phyloP scores from a whole-genome alignment of 768 basidiomycete species.

The Chalciporus piperatus region DNA sequence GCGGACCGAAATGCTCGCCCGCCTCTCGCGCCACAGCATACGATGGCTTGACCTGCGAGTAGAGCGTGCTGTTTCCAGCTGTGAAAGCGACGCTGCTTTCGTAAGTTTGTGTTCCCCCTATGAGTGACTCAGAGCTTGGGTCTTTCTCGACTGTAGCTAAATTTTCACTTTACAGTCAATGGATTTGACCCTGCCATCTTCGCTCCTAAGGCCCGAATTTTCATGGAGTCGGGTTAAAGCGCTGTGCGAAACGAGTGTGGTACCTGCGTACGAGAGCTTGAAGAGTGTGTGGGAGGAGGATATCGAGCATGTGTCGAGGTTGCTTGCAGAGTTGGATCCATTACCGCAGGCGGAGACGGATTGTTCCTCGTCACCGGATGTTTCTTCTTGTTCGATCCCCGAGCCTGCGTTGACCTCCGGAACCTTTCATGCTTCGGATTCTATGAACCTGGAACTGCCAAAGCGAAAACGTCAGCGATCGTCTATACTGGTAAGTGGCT shows the following conservation, averaged over 20 bases:
- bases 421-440: not conserved
- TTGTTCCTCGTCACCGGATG: too few species aligned
- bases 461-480: constrained; percentile 15
- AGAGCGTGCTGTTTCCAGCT: constrained; percentile 2
- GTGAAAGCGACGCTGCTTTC: constrained; percentile 4
- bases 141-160: not conserved
- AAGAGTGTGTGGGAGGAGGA: constrained; percentile 37
- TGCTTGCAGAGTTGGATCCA: constrained; percentile 42
- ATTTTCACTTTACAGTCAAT: constrained; percentile 7
- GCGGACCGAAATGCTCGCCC: constrained; percentile 5
- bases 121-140: not conserved
- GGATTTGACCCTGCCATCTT: constrained; percentile 9
- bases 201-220: constrained; percentile 8
- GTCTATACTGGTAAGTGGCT: constrained; percentile 5
- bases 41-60: constrained; percentile 12
- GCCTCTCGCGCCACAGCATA: constrained; percentile 7
- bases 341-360: constrained; percentile 5
- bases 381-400: not conserved
- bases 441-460: not conserved
- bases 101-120: constrained; percentile 7
- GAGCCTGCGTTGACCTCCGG: not conserved
- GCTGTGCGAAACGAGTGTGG: constrained; percentile 30
- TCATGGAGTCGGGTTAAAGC: constrained; percentile 29
- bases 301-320: constrained; percentile 39
- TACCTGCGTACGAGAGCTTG: constrained; percentile 36